Percentiles rank a stretch among this genome's conserved stretches.
Evolutionary conservation across 495 filamentous ascomycete genomes (phyloP).

Genomic region (Penicillium riverlandense): DNA sequence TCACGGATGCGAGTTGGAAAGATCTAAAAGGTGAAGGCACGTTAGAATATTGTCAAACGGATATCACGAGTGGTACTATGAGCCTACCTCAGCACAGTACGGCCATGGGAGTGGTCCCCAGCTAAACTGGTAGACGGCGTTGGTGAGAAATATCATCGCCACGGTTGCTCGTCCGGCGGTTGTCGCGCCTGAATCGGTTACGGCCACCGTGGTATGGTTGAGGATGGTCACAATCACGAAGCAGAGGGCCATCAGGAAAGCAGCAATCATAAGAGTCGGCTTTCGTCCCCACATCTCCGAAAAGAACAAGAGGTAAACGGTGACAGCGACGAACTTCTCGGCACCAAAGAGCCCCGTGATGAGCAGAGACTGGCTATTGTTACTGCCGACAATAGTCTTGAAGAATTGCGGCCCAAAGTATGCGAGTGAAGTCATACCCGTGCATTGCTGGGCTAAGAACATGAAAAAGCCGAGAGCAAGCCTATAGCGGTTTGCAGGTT

Average conservation of each 20-base stretch:
- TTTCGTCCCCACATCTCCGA: slow-evolving; percentile 50
- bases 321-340: slow-evolving; percentile 40
- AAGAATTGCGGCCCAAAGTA: slow-evolving; percentile 46
- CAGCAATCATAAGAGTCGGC: slow-evolving; percentile 43
- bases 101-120: slow-evolving; percentile 49
- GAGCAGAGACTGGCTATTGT: slow-evolving; percentile 30
- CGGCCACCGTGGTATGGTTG: slow-evolving; percentile 19
- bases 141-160: slow-evolving; percentile 43
- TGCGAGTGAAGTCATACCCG: slow-evolving; percentile 36
- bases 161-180: slow-evolving; percentile 37
- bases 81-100: slow-evolving; percentile 31
- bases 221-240: slow-evolving; percentile 44
- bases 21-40: slow-evolving; percentile 13
- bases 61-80: too few species aligned
- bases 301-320: slow-evolving; percentile 41
- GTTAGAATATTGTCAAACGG: too few species aligned
- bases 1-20: slow-evolving; percentile 43
- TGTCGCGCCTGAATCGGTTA: slow-evolving; percentile 5
- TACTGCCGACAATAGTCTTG: slow-evolving; percentile 34
- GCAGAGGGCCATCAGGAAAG: slow-evolving; percentile 37
- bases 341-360: slow-evolving; percentile 45
- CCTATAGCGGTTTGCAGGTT: slow-evolving; percentile 37
- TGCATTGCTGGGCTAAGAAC: slow-evolving; percentile 31
- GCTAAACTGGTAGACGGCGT: slow-evolving; percentile 37
- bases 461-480: slow-evolving; percentile 33